Evolutionary conservation across 179 eudicot genomes (phyloP).

Genomic region (Spinacia oleracea): DNA sequence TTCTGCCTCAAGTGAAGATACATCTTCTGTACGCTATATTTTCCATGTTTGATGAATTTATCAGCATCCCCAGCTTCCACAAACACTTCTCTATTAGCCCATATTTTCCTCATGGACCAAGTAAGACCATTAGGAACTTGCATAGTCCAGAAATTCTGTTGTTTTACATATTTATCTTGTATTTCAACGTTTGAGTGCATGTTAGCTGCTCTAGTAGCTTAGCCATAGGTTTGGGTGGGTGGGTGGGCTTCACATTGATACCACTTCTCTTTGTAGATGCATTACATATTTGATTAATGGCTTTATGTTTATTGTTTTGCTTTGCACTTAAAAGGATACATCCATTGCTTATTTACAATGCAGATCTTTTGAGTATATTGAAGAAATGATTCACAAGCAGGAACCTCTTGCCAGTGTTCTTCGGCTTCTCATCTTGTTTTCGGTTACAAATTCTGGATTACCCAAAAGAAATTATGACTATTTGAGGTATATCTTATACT

Average conservation of each 20-base stretch:
- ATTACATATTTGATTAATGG: not conserved
- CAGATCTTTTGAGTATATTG: conserved; percentile 97
- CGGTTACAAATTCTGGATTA: conserved; percentile 91
- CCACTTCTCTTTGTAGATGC: not conserved
- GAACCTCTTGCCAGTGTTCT: conserved; percentile 80
- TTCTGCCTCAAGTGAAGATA: no score
- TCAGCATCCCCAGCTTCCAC: no score
- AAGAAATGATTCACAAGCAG: conserved; percentile 97
- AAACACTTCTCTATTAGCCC: no score
- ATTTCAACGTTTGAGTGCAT: not conserved
- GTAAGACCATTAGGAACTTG: no score
- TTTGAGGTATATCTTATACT: conserved; percentile 64
- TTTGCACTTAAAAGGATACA: not conserved
- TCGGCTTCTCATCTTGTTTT: conserved; percentile 80
- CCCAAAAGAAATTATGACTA: conserved; percentile 82
- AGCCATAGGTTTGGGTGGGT: not conserved
- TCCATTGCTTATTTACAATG: conserved; percentile 32
- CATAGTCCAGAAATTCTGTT: no score
- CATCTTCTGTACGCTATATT: no score
- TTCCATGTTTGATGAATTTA: no score
- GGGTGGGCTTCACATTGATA: not conserved
- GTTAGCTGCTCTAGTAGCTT: not conserved
- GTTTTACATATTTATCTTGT: no score
- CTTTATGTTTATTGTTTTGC: conserved; percentile 5
- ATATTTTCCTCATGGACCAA: no score